Conservation (phyloP, 139 green algal species). For the Nannochloris sp. region DNA sequence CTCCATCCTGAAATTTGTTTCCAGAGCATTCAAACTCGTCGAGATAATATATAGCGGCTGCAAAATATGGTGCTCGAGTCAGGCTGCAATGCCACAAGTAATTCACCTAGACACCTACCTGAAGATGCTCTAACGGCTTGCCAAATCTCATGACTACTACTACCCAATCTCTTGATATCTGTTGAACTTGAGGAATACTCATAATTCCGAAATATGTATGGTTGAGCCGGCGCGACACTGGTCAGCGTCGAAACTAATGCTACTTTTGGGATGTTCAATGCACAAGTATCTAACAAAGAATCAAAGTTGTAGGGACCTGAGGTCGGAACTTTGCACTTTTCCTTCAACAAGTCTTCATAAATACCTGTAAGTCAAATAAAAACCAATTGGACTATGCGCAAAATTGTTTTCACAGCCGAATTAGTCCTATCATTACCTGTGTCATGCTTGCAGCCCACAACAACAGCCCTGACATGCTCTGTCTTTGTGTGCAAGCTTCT, state of each 20-base stretch:
- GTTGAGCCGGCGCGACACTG: slow-evolving; percentile 57
- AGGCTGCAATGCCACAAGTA: slow-evolving; percentile 8
- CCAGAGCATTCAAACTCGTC: slow-evolving; percentile 70
- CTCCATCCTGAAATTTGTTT: slow-evolving; percentile 87
- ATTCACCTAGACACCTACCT: background rate
- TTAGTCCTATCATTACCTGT: slow-evolving; percentile 21
- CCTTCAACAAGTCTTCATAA: slow-evolving; percentile 75
- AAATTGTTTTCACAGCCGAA: background rate
- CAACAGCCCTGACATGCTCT: slow-evolving; percentile 28
- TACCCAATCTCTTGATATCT: slow-evolving; percentile 22
- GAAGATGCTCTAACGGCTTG: slow-evolving; percentile 86
- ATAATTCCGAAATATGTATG: slow-evolving; percentile 89
- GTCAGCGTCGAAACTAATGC: slow-evolving; percentile 68
- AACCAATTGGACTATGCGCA: background rate
- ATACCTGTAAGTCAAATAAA: slow-evolving; percentile 13
- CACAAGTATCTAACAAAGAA: slow-evolving; percentile 54
- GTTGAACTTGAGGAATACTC: slow-evolving; percentile 38
- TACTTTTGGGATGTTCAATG: slow-evolving; percentile 60
- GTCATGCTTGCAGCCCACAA: slow-evolving; percentile 83
- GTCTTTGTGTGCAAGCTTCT: slow-evolving; percentile 30
- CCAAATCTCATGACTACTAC: slow-evolving; percentile 65
- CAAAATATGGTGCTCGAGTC: background rate
- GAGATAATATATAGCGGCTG: slow-evolving; percentile 72
- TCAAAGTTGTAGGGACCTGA: slow-evolving; percentile 11
- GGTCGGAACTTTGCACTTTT: slow-evolving; percentile 47